Conservation (phyloP, 306 rosid species). For the Mimosa pudica region DNA sequence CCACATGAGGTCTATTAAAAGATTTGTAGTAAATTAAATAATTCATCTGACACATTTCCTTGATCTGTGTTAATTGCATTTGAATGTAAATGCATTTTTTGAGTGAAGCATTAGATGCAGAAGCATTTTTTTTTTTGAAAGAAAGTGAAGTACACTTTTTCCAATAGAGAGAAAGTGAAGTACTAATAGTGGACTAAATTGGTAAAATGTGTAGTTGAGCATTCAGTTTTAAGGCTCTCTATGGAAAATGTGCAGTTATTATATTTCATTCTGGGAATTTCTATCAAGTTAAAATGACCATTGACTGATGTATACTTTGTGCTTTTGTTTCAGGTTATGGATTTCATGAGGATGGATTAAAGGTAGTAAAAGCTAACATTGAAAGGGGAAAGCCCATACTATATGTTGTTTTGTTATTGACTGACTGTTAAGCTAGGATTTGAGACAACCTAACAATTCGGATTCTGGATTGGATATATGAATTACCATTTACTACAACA, state of each 20-base stretch:
- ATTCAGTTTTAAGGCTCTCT: too few species aligned
- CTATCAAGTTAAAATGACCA: background rate
- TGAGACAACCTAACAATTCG: background rate
- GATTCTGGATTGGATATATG: background rate
- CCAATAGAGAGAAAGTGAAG: too few species aligned
- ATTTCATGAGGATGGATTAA: constrained; percentile 93
- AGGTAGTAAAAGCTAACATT: constrained; percentile 50
- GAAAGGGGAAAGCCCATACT: constrained; percentile 8
- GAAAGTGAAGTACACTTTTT: too few species aligned
- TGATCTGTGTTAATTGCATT: too few species aligned
- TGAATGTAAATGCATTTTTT: too few species aligned
- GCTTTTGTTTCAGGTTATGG: constrained; percentile 73
- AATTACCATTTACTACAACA: background rate
- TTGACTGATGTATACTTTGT: constrained; percentile 21
- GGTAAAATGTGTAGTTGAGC: too few species aligned
- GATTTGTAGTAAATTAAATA: too few species aligned
- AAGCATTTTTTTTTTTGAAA: too few species aligned
- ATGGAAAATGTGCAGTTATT: background rate
- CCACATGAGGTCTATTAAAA: too few species aligned
- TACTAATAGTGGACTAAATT: too few species aligned
- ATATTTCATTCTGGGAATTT: background rate
- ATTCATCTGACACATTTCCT: too few species aligned
- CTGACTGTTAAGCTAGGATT: background rate
- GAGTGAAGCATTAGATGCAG: too few species aligned
- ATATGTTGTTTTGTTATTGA: constrained; percentile 3